Conservation (phyloP, 768 basidiomycete species). For the Trametes cinnabarina region DNA sequence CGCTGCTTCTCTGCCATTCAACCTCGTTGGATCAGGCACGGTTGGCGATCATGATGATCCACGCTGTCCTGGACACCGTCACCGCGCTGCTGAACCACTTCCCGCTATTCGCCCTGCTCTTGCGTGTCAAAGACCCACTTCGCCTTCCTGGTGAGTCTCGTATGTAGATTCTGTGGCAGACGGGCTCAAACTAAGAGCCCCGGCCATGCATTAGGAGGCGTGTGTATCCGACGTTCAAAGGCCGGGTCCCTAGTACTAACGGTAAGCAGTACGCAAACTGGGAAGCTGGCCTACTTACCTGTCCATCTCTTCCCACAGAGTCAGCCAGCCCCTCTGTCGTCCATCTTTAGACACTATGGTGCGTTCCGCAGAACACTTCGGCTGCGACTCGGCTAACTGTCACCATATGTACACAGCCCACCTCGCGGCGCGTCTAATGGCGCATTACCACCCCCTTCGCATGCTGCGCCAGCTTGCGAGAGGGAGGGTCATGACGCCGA, state of each 20-base stretch:
- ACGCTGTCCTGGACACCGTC: slow-evolving; percentile 60
- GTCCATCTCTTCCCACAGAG: not conserved
- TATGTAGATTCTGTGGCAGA: no score
- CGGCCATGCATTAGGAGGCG: slow-evolving; percentile 2
- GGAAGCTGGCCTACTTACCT: not conserved
- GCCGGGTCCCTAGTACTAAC: slow-evolving; percentile 13
- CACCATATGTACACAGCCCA: no score
- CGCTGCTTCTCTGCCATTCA: not conserved
- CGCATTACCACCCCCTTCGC: slow-evolving; percentile 21
- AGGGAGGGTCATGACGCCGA: slow-evolving; percentile 15
- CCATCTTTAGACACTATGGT: slow-evolving; percentile 26
- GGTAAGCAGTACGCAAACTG: not conserved
- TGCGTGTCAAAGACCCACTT: slow-evolving; percentile 79
- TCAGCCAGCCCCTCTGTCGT: slow-evolving; percentile 19
- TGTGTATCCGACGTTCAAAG: slow-evolving; percentile 7
- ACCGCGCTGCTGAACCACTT: slow-evolving; percentile 89
- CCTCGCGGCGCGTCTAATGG: slow-evolving; percentile 14
- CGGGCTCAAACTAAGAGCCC: no score
- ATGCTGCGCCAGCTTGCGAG: slow-evolving; percentile 18
- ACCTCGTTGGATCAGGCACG: slow-evolving; percentile 44
- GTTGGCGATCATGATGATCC: slow-evolving; percentile 51
- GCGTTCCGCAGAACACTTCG: no score
- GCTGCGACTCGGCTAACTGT: no score
- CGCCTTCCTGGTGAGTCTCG: slow-evolving; percentile 67
- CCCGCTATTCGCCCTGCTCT: slow-evolving; percentile 84